These are phyloP conservation scores for Coemansia sp. DNA, from an alignment of 192 early-diverging fungal species.

Conservation along the genomic window DNA sequence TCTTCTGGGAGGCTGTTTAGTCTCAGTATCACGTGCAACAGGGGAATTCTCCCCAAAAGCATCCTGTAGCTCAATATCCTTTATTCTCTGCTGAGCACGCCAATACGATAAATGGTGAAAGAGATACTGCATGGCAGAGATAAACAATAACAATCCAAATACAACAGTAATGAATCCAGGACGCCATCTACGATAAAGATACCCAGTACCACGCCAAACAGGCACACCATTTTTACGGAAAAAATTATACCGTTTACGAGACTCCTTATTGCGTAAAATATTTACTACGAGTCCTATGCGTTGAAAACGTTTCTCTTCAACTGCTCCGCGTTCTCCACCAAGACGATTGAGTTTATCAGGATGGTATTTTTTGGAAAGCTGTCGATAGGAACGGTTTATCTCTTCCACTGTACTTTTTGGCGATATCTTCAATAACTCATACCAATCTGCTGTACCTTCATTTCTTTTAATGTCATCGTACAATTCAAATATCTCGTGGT, in stretches of 20 bases:
- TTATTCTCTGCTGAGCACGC: slow-evolving; percentile 62
- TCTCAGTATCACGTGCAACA: slow-evolving; percentile 6
- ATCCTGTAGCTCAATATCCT: slow-evolving; percentile 24
- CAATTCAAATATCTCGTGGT: slow-evolving; percentile 83
- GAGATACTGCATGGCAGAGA: slow-evolving; percentile 65
- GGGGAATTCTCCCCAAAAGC: slow-evolving; percentile 15
- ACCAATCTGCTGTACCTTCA: slow-evolving; percentile 61
- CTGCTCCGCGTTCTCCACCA: slow-evolving; percentile 15
- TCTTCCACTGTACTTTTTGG: slow-evolving; percentile 57
- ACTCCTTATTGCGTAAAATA: slow-evolving; percentile 62
- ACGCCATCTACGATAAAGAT: slow-evolving; percentile 69
- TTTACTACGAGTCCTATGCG: slow-evolving; percentile 63
- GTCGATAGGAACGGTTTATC: slow-evolving; percentile 67
- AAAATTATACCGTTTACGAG: slow-evolving; percentile 74
- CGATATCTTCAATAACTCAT: slow-evolving; percentile 61
- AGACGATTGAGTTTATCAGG: slow-evolving; percentile 71
- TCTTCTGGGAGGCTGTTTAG: slow-evolving; percentile 15
- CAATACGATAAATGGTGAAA: slow-evolving; percentile 59
- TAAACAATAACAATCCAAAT: slow-evolving; percentile 57
- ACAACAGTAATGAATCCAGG: slow-evolving; percentile 66
- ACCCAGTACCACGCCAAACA: slow-evolving; percentile 75
- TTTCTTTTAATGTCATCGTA: slow-evolving; percentile 69
- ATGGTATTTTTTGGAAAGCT: slow-evolving; percentile 66
- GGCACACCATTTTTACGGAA: slow-evolving; percentile 80
- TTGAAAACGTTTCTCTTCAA: slow-evolving; percentile 62